Evolutionary conservation across 306 rosid genomes (phyloP).

Genomic region (Malus sylvestris): DNA sequence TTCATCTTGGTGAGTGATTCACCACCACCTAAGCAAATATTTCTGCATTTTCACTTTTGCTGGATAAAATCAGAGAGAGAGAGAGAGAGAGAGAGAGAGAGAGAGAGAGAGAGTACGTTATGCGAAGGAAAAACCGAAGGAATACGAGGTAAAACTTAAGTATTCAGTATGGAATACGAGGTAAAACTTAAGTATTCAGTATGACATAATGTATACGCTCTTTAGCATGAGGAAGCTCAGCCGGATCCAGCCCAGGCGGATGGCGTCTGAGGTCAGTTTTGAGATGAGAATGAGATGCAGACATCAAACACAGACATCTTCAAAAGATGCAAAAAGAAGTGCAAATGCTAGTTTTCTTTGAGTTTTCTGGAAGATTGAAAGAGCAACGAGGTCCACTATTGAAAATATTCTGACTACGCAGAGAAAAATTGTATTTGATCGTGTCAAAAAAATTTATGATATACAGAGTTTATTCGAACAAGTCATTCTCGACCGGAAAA

Average conservation of each 20-base stretch:
- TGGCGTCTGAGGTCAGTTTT: background rate
- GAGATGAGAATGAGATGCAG: background rate
- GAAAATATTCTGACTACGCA: background rate
- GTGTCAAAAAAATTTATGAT: conserved; percentile 1
- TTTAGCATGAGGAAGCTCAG: background rate
- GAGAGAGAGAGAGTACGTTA: background rate
- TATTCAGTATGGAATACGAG: too few relatives aligned
- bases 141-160: background rate
- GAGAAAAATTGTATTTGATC: background rate
- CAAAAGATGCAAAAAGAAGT: background rate
- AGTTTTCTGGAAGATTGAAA: background rate
- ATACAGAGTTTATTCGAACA: conserved; percentile 17
- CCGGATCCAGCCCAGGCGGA: background rate
- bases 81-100: too few relatives aligned
- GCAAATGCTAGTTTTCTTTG: background rate
- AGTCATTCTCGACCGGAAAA: conserved; percentile 1
- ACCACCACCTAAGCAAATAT: background rate
- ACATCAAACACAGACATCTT: background rate
- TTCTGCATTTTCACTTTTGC: background rate
- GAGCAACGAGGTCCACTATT: background rate
- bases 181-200: background rate
- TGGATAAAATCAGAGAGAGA: background rate
- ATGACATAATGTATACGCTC: too few relatives aligned
- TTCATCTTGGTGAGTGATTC: background rate
- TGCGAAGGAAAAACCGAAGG: background rate